phyloP scores from a whole-genome alignment of 441 rosid species.

The Gossypium gossypioides region DNA sequence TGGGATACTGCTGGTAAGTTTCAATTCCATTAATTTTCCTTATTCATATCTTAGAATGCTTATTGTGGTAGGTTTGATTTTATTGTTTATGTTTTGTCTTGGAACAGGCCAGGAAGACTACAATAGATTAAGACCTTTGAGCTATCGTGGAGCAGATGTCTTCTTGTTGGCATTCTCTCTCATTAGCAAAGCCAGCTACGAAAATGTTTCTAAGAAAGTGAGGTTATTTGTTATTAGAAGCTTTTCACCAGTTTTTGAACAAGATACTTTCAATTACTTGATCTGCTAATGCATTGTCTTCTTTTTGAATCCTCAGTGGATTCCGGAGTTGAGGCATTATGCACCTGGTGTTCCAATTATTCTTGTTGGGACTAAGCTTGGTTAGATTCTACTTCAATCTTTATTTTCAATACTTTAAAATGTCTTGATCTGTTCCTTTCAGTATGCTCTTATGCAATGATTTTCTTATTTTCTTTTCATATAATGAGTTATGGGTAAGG shows the following conservation, averaged over 20 bases:
- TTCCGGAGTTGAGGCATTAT: constrained; percentile 87
- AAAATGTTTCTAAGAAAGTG: constrained; percentile 77
- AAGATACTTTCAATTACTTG: background rate
- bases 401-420: background rate
- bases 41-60: background rate
- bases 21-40: background rate
- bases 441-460: background rate
- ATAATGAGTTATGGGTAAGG: background rate
- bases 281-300: constrained; percentile 17
- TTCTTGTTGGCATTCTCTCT: constrained; percentile 83
- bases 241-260: constrained; percentile 4
- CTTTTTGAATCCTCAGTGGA: constrained; percentile 47
- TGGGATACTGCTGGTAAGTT: constrained; percentile 90
- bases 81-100: background rate
- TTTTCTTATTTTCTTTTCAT: background rate
- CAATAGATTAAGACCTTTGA: constrained; percentile 76
- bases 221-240: background rate
- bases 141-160: constrained; percentile 85
- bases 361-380: constrained; percentile 87
- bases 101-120: constrained; percentile 83
- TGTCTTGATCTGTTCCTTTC: background rate
- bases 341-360: constrained; percentile 83
- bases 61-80: constrained; percentile 1
- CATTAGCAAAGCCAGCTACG: constrained; percentile 90
- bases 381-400: constrained; percentile 31